These are phyloP conservation scores for Metschnikowia santaceciliae DNA, from an alignment of 805 yeast species.

Conservation along the genomic window DNA sequence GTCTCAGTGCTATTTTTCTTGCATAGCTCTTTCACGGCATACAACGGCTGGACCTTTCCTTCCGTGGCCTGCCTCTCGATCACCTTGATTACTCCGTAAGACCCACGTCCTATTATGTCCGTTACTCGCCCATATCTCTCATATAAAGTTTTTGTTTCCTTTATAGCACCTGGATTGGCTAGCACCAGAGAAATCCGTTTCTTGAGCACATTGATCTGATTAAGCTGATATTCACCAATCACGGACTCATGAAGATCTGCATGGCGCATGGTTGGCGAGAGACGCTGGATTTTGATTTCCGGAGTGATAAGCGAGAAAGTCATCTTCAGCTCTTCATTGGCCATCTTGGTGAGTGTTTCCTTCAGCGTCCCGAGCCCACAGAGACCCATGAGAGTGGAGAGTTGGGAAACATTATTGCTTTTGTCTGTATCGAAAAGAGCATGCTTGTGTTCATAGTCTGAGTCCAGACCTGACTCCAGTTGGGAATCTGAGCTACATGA, in stretches of 20 bases:
- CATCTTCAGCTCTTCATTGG: conserved; percentile 31
- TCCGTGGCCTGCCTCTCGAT: conserved; percentile 22
- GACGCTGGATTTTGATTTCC: conserved; percentile 22
- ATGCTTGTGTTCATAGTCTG: conserved; percentile 24
- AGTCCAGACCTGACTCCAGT: background rate
- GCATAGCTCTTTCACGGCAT: conserved; percentile 34
- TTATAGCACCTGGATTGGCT: conserved; percentile 9
- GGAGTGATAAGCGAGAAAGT: conserved; percentile 29
- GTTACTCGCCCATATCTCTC: conserved; percentile 34
- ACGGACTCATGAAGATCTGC: conserved; percentile 22
- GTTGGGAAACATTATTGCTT: conserved; percentile 20
- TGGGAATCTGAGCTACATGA: background rate
- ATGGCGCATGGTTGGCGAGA: conserved; percentile 20
- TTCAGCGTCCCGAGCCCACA: conserved; percentile 27
- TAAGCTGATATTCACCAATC: conserved; percentile 27
- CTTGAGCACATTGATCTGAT: conserved; percentile 22
- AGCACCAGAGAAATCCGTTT: conserved; percentile 17
- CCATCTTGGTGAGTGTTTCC: conserved; percentile 19
- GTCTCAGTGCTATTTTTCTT: conserved; percentile 21
- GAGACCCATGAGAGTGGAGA: conserved; percentile 31
- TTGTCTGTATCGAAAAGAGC: conserved; percentile 18
- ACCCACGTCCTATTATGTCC: conserved; percentile 41
- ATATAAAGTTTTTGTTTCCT: conserved; percentile 23
- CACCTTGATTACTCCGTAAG: conserved; percentile 46
- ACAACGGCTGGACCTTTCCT: conserved; percentile 11